Conservation (phyloP, 352 stramenopile genomes). For the Phytophthora meadii region DNA sequence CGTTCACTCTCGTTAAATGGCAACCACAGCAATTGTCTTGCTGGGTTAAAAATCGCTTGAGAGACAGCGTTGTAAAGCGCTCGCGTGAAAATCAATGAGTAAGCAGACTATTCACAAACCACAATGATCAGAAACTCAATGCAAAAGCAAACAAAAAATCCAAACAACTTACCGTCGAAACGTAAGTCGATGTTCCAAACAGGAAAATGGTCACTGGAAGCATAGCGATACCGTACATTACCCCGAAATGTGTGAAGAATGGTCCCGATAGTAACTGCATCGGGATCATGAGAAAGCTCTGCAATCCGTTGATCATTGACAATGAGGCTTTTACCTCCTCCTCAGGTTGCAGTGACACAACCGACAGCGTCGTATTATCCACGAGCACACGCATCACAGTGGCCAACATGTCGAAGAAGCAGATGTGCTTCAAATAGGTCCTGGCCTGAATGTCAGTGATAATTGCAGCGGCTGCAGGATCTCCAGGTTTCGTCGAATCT, state of each 20-base stretch:
- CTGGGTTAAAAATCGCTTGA: slow-evolving; percentile 84
- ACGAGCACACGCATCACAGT: slow-evolving; percentile 83
- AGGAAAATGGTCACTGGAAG: slow-evolving; percentile 76
- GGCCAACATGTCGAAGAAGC: slow-evolving; percentile 86
- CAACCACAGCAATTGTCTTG: slow-evolving; percentile 86
- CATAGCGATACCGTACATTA: slow-evolving; percentile 85
- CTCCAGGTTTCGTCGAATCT: not conserved
- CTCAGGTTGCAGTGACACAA: slow-evolving; percentile 74
- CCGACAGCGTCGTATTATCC: slow-evolving; percentile 83
- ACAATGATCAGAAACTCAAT: not conserved
- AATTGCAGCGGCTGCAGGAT: slow-evolving; percentile 34
- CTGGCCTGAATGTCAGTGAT: slow-evolving; percentile 70
- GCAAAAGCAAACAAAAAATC: not conserved
- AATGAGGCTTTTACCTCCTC: slow-evolving; percentile 77
- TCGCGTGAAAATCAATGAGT: slow-evolving; percentile 69
- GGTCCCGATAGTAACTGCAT: slow-evolving; percentile 80
- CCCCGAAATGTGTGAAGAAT: slow-evolving; percentile 86
- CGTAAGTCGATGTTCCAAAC: slow-evolving; percentile 70
- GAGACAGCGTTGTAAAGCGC: slow-evolving; percentile 86
- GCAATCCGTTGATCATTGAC: slow-evolving; percentile 80
- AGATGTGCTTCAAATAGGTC: slow-evolving; percentile 88
- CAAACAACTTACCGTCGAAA: slow-evolving; percentile 47
- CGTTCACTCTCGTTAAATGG: slow-evolving; percentile 79
- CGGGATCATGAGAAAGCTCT: slow-evolving; percentile 90
- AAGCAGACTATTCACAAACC: slow-evolving; percentile 42